Base-by-base conservation (phyloP, 768 basidiomycete species). In the Mycena sanguinolenta region DNA sequence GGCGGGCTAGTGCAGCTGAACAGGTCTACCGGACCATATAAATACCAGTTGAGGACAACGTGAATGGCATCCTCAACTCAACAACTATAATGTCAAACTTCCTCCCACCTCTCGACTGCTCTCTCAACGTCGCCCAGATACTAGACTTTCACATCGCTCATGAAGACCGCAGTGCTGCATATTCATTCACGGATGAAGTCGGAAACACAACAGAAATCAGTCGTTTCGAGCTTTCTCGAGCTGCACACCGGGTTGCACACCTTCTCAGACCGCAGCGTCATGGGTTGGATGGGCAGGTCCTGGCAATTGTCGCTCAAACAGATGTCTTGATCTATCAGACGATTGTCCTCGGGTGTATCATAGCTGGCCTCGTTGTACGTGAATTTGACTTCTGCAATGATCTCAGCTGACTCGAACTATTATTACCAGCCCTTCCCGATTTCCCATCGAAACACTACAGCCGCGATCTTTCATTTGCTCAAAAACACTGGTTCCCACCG, bases 151-250 rank as follows among this genome's bases (percentile, higher is more conserved):
- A 71, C 59, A 39, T 65, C 23, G 21, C 27, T 7, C 53, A 55
- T 30, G 52, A 39, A 28, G 63, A 71, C 28, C 54, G 32, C 34
- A n/a, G 57, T 25, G 34, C 44, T n/a, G 49, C 55, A 13, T 71
- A 63, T 36, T 61, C 70, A 13, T 87, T 79, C 49, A 57, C 77
- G 14, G 77, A 79, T 36, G 68, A 71, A 16, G 64, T 63, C 1
- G 65, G 32, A 28, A 54, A 76, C 6, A 67, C 79, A 17, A 76
- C 77, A 10, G 63, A 72, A 34, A 79, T 88, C 32, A 79, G 82
- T 6, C 80, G 81, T 58, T 63, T 84, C 10, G 85, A 88, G 61
- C 87, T 87, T 70, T 81, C 79, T 21, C 81, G 82, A 13, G 87
- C 86, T 10, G 80, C 79, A 46, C 82, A 87, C 66, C 81, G 85